phyloP scores from a whole-genome alignment of 2,329 filamentous ascomycete genomes.

The Xenoacremonium recifei region DNA sequence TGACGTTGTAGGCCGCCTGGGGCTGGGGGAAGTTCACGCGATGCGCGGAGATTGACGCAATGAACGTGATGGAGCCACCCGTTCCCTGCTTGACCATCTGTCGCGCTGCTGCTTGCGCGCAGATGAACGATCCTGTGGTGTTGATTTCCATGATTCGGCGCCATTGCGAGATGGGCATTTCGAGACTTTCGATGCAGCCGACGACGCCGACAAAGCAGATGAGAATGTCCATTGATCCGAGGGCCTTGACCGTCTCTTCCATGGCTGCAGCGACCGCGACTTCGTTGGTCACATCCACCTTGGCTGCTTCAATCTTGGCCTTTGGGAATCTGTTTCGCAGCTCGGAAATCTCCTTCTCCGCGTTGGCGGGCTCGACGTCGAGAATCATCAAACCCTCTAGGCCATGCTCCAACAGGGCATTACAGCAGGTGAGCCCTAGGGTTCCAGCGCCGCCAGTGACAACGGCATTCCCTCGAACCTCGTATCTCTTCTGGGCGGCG shows the following conservation, averaged over 20 bases:
- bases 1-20: constrained; percentile 70
- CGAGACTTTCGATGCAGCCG: constrained; percentile 57
- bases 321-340: constrained; percentile 12
- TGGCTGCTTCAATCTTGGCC: constrained; percentile 7
- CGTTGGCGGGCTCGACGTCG: constrained; percentile 51
- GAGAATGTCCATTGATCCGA: constrained; percentile 11
- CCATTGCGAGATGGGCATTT: constrained; percentile 59
- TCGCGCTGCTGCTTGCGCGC: constrained; percentile 60
- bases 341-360: constrained; percentile 23
- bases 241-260: constrained; percentile 1
- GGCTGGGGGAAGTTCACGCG: constrained; percentile 71
- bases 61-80: constrained; percentile 64
- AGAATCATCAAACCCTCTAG: constrained; percentile 57
- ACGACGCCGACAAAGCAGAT: constrained; percentile 51
- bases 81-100: constrained; percentile 51
- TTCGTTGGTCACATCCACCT: constrained; percentile 17
- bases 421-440: constrained; percentile 40
- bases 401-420: constrained; percentile 68
- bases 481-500: no score
- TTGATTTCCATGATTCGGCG: constrained; percentile 68
- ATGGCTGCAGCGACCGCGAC: constrained; percentile 9
- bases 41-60: constrained; percentile 67
- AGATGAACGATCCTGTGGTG: constrained; percentile 67
- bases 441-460: constrained; percentile 57
- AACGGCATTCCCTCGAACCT: constrained; percentile 23